Evolutionary conservation across 345 rosid species (phyloP), one percentile per base, ranked within the genome.

Genomic region (Linum trigynum): DNA sequence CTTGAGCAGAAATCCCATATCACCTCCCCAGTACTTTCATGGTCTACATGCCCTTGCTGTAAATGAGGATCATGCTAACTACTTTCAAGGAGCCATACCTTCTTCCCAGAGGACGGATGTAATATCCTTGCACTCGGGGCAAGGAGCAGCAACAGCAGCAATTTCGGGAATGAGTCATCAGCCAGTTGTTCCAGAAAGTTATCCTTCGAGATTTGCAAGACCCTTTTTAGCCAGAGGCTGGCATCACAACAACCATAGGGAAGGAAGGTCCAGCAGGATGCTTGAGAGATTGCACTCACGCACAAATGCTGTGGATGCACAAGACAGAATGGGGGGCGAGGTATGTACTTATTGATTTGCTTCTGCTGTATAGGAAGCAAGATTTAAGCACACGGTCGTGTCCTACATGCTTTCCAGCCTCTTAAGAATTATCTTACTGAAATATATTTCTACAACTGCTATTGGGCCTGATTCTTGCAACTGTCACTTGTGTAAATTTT

Each of bases 211-310:
- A 76, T 87, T 83, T 73, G 66, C 75, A 41, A 80, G 94, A 76
- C 75, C 83, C 15, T 57, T 79, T 62, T 78, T 89, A 39, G 61
- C 83, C 57, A 43, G 70, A 64, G 75, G 85, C 53, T 83, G 91
- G 96, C 85, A 78, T 58, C 76, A 79, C 43, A 67, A 74, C 75
- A 67, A 74, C 75, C 91, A 89, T 55, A 80, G 86, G 74, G 70
- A 72, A 41, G 84, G 87, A 74, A 85, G 91, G 71, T 78, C 94
- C 38, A 85, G 94, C 81, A 72, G 80, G 59, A 76, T 85, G 5
- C 65, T 79, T 67, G 96, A 91, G 66, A 77, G 95, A 73, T 77
- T 76, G 65, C 83, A 82, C 37, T 72, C 83, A 51, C 72, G 81
- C 61, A 72, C 83, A 39, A 78, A 78, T 79, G 95, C 77, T 67